Evolutionary conservation across 2,329 filamentous ascomycete genomes (phyloP).

Genomic region (Eutypella sp.): DNA sequence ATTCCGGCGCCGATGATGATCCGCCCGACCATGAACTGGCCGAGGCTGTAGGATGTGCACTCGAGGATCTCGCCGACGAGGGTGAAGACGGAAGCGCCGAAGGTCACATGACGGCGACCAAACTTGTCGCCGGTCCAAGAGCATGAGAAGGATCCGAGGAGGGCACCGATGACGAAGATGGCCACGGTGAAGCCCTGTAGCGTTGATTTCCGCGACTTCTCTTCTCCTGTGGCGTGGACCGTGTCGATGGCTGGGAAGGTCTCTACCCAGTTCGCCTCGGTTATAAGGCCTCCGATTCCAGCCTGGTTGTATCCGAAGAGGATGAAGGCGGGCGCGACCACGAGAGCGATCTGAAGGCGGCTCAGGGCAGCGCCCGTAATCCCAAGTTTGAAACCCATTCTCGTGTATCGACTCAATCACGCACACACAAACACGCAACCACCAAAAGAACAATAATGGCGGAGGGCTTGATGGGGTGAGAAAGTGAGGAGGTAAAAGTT

Average conservation of each 20-base stretch:
- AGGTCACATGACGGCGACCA: conserved; percentile 36
- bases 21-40: conserved; percentile 38
- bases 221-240: conserved; percentile 25
- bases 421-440: neutral
- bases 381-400: conserved; percentile 4
- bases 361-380: conserved; percentile 30
- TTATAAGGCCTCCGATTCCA: conserved; percentile 32
- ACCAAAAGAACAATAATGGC: conserved; percentile 1
- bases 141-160: conserved; percentile 31
- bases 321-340: conserved; percentile 39
- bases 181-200: conserved; percentile 34
- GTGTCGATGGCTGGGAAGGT: conserved; percentile 37
- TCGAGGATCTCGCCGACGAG: conserved; percentile 39
- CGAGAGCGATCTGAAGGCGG: conserved; percentile 34
- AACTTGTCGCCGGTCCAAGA: conserved; percentile 33
- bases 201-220: conserved; percentile 28
- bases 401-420: conserved; percentile 1
- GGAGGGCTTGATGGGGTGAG: neutral
- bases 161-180: conserved; percentile 32
- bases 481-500: neutral
- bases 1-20: conserved; percentile 35
- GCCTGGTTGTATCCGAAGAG: conserved; percentile 39
- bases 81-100: conserved; percentile 33
- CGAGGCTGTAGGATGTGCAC: conserved; percentile 30
- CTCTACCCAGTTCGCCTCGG: conserved; percentile 27